Base-by-base conservation (phyloP, 371 early-diverging fungal genomes). In the Rhizomucor pusillus region DNA sequence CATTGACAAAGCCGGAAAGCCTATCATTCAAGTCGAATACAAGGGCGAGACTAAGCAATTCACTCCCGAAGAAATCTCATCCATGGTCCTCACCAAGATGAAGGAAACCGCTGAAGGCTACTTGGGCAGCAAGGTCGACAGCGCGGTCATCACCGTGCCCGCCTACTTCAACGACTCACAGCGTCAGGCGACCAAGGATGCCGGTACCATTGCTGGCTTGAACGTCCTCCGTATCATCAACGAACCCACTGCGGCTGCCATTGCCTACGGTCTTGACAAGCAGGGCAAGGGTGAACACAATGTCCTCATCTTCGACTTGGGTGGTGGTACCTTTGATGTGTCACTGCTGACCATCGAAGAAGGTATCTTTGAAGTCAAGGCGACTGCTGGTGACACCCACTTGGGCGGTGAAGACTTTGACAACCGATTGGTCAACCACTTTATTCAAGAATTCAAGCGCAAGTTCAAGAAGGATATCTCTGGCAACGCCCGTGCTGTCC, bases 351-450 rank as follows among this genome's bases (percentile, higher is more conserved):
- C 90, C 63, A 91, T 91, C 59, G 89, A 90, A 59, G 89, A 86
- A 62, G 91, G 89, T 65, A 84, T 91, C 64, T 91, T 95, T 64
- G 94, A 93, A 70, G 92, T 91, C 68, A 91, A 91, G 80, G 89
- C 92, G 48, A 94, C 95, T 63, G 90, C 89, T 74, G 95, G 95
- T 67, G 91, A 94, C 79, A 93, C 92, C 40, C 94, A 95, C 73
- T 75, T 98, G 57, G 98, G 98, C 57, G 98, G 98, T 60, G 97
- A 95, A 81, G 96, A 98, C 80, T 93, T 97, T 73, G 97, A 96
- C 80, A 90, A 93, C 86, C 82, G 89, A 52, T 81, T 99, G 53
- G 92, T 92, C 63, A 82, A 81, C 77, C 82, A 90, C 81, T 94
- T 95, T 65, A 66, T 77, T 52, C 80, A 85, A 61, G 90, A 89